These are phyloP conservation scores for Forsythia suspensa DNA, from an alignment of 257 asterid species.

Conservation along the genomic window DNA sequence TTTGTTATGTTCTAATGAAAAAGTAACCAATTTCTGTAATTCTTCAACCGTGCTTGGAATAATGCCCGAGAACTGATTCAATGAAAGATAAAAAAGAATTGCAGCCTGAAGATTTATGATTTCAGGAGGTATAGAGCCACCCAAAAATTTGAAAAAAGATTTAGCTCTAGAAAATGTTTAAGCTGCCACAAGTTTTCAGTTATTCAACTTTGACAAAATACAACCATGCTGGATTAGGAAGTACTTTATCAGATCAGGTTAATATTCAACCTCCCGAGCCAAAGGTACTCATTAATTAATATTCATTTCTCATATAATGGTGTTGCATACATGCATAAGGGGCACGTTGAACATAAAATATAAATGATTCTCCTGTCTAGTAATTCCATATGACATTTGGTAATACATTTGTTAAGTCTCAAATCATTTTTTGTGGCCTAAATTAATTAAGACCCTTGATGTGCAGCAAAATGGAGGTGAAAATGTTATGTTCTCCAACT, in stretches of 20 bases:
- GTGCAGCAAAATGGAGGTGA: conserved; percentile 26
- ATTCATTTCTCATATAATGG: neutral
- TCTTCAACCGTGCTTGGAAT: too few species aligned
- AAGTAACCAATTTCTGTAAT: too few species aligned
- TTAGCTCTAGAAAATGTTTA: too few species aligned
- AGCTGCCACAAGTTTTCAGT: too few species aligned
- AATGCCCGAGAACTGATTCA: too few species aligned
- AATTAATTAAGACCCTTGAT: neutral
- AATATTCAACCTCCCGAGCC: conserved; percentile 11
- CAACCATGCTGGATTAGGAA: neutral
- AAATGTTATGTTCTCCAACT: neutral
- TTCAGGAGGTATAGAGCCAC: too few species aligned
- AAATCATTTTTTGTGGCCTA: neutral
- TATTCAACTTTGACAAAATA: too few species aligned
- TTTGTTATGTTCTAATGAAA: too few species aligned
- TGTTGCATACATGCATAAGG: neutral
- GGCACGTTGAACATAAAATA: neutral
- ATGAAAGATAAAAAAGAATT: too few species aligned
- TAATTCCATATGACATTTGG: neutral
- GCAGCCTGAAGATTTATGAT: too few species aligned
- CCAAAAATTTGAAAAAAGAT: too few species aligned
- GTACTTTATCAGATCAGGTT: conserved; percentile 21
- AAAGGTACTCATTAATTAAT: conserved; percentile 23
- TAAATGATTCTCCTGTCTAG: too few species aligned
- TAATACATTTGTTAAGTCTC: neutral